Base-by-base conservation (phyloP, 495 filamentous ascomycete species). In the Xylaria intraflava region DNA sequence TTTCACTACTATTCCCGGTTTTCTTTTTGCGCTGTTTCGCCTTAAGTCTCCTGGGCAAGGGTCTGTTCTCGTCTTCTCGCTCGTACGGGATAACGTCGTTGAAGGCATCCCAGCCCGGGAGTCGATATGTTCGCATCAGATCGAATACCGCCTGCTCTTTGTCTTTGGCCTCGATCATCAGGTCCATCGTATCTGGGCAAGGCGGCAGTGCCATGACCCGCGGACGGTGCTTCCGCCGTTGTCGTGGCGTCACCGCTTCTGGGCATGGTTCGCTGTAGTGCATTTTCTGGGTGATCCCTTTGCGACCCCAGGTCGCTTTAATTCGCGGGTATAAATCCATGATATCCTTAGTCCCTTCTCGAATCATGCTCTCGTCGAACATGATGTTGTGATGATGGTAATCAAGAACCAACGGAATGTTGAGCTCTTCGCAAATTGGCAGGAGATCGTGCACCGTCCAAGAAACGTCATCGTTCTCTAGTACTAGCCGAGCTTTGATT, bases 141-240 rank as follows among this genome's bases (percentile, higher is more conserved):
- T 96, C 90, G 62, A 96, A 95, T 0, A 96, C 90, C 0, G 93
- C 90, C 67, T 96, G 93, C 68, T 98, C 93, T 69, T 96, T 98
- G 62, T 96, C 91, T 62, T 96, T 98, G 16, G 93, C 93, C 72
- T 98, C 93, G 53, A 96, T 96, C 93, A 96, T 98, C 11, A 96
- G 74, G 64, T 96, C 93, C 86, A 94, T 92, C 6, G 83, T 82
- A 5, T 80, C 72, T 1, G 83, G 72, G 59, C 90, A 96, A 0
- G 92, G 92, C 11, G 92, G 92, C 14, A 98, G 68, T 0, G 82
- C 87, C 29, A 72, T 67, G 3, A 93, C 88, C 6, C 91, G 78
- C 0, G 87, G 83, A 41, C 82, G 87, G 62, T 96, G 92, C 67
- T 95, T 95, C 31, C 91, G 75, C 14, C 91, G 75, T 58, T 93